Base-by-base conservation (phyloP, 768 basidiomycete genomes). In the Suillus weaverae region DNA sequence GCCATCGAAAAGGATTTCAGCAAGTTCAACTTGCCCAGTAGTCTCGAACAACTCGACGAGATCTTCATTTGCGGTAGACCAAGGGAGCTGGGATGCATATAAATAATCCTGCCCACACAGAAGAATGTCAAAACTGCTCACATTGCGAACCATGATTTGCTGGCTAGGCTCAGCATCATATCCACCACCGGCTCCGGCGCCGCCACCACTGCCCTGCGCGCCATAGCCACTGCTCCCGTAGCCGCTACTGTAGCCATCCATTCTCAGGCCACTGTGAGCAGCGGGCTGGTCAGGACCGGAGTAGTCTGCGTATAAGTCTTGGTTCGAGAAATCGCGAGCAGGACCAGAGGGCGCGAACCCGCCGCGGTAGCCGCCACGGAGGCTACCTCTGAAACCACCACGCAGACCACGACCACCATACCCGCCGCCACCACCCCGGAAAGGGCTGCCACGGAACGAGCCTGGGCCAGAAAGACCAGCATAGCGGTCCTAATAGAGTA, bases 41-140 rank as follows among this genome's bases (percentile, higher is more conserved):
- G 97, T 99, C 81, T 98, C 96, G 71, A 99, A 99, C 22, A 99
- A 79, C 78, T 99, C 97, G 26, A 99, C 96, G 51, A 99, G 81
- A 75, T 99, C 97, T 75, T 99, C 97, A 75, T 99, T 98, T 8
- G 97, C 95, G 53, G 97, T 99, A 11, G 97, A 98, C 96, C 96
- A 99, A 1, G 97, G 97, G 20, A 99, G 79, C 97, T 99, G 68
- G 10, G 60, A 30, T 39, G 14, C 26, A 63, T 55, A 18, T 64
- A 54, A 43, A 55, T 41, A 11, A 20, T 62, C 30, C 60, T 36
- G 41, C 43, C 14, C 26, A 14, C 32, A 41, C 33, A 57, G n/a
- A 38, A 32, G 35, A 32, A 54, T 14, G n/a, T 16, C 16, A 2
- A 5, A 41, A 44, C 3, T 14, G 89, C 97, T 77, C 76, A 97